Evolutionary conservation across 2,329 filamentous ascomycete genomes (phyloP), one percentile per base, ranked within the genome.

Genomic region (Knufia fluminis): DNA sequence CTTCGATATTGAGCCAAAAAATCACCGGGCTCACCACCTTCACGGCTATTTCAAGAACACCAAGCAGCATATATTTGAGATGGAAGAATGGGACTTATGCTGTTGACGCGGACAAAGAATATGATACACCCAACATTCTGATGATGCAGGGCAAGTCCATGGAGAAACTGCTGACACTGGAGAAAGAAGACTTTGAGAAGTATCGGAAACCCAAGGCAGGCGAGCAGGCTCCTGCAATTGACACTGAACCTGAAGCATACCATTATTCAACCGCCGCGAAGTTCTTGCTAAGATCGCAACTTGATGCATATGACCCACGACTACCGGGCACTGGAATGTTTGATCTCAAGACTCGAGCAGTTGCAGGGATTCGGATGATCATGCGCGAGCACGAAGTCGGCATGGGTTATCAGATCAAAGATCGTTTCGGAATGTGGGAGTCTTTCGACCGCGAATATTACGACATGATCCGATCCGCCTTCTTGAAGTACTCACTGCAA

Each of bases 381-480:
- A 75, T 85, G 0, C 60, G 64, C 3, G 78, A 83, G 16, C 86
- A 83, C 61, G 75, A 91, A 56, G 74, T 82, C 43, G 89, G 88
- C 23, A 71, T 82, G 10, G 90, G 87, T 2, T 98, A 98, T 64
- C 86, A 98, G 66, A 89, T 98, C 58, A 82, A 81, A 52, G 68
- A 74, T 33, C 79, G 80, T 0, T 80, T 81, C 47, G 94, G 94
- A 14, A 74, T 82, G 51, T 98, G 78, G 74, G 85, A 94, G 64
- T 97, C 91, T 0, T 98, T 84, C 64, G 92, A 98, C 68, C 82
- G 90, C 51, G 94, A 98, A 62, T 96, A 92, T 65, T 94, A 84
- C 64, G 92, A 98, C 66, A 94, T 98, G 89, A 91, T 94, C 52
- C 79, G 94, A 47, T 80, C 90, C 1, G 92, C 91, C 0, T 91